A percentile compares a stretch with the other conserved stretches of the same genome.
These are phyloP conservation scores for Rhizophagus sp. DNA, from an alignment of 192 early-diverging fungal genomes.

Conservation along the genomic window DNA sequence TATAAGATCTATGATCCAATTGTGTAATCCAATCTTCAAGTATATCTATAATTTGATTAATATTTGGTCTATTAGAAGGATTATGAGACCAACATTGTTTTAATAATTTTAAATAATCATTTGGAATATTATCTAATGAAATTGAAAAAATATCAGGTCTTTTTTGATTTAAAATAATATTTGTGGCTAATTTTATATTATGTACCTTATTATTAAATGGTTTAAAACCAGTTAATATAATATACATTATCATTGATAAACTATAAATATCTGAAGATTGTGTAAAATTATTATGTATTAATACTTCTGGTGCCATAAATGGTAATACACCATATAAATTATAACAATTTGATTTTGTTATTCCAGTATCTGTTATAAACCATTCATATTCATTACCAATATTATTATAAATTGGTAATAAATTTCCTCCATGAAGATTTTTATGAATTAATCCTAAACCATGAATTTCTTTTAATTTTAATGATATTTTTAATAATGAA, in stretches of 20 bases:
- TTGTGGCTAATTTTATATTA: neutral
- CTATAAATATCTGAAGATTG: conserved; percentile 3
- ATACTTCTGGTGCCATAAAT: conserved; percentile 13
- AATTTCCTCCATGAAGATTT: conserved; percentile 5
- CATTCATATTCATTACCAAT: neutral
- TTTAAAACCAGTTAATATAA: neutral
- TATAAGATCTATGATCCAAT: neutral
- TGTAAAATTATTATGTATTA: neutral
- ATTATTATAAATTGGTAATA: neutral
- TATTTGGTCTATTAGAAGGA: neutral
- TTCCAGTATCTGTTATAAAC: neutral
- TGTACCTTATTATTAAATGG: neutral
- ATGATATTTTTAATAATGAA: neutral
- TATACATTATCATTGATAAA: neutral
- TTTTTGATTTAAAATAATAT: neutral
- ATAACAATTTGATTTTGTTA: neutral
- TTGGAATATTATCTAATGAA: neutral
- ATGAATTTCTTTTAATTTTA: conserved; percentile 2
- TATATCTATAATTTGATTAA: neutral
- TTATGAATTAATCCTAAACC: neutral
- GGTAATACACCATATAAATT: neutral
- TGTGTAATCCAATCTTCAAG: neutral
- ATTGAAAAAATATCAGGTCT: neutral
- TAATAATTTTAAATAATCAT: neutral
- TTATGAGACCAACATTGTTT: neutral